Conservation (phyloP, 176 grass and related monocot species). For the Tillandsia fasciculata region DNA sequence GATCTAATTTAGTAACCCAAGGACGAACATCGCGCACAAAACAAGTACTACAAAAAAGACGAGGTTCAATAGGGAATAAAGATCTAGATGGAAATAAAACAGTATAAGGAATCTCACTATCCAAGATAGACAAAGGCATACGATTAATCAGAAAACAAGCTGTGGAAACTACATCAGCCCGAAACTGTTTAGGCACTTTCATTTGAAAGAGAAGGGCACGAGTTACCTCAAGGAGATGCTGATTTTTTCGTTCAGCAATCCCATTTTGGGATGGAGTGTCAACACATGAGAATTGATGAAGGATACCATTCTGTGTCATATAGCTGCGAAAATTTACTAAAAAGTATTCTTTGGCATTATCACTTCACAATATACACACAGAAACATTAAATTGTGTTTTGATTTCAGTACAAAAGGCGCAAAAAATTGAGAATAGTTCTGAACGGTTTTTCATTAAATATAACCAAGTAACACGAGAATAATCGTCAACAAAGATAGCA, state of each 20-base stretch:
- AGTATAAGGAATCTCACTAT: neutral
- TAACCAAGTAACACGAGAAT: neutral
- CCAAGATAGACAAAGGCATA: neutral
- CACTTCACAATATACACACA: neutral
- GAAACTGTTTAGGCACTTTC: neutral
- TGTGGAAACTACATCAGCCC: neutral
- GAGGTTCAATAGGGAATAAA: neutral
- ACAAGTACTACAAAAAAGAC: neutral
- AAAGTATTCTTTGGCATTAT: neutral
- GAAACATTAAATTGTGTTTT: neutral
- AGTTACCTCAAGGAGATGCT: neutral
- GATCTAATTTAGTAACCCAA: neutral
- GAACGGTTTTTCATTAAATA: neutral
- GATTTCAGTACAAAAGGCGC: neutral
- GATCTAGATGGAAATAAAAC: neutral
- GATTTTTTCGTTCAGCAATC: neutral
- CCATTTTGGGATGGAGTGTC: neutral
- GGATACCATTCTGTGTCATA: neutral
- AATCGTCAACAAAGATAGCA: neutral
- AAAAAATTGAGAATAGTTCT: neutral
- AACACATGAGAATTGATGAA: neutral
- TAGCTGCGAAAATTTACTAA: neutral
- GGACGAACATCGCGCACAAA: neutral
- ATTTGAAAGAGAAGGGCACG: neutral
- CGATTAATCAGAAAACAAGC: neutral